Evolutionary conservation across 805 yeast species (phyloP).

Genomic region (Ogataea glucozyma): DNA sequence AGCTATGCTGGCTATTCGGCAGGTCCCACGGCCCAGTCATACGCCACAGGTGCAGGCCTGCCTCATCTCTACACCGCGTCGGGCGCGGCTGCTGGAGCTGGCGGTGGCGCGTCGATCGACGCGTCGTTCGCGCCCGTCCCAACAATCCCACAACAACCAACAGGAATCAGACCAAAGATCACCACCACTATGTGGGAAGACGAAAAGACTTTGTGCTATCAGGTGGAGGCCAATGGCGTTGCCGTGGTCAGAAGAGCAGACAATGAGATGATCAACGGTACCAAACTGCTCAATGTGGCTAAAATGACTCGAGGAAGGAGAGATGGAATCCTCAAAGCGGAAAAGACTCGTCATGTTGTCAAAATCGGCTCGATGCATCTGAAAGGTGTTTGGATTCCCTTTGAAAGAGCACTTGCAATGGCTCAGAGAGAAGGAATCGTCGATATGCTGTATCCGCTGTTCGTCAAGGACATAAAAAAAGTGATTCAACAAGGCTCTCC

Average conservation of each 20-base stretch:
- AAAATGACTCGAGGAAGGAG: slow-evolving; percentile 74
- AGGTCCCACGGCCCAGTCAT: slow-evolving; percentile 12
- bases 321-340: slow-evolving; percentile 68
- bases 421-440: slow-evolving; percentile 69
- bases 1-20: slow-evolving; percentile 18
- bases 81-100: slow-evolving; percentile 5
- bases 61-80: slow-evolving; percentile 17
- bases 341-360: slow-evolving; percentile 67
- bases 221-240: slow-evolving; percentile 68
- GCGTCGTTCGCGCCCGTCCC: slow-evolving; percentile 27
- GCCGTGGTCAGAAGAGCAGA: slow-evolving; percentile 70
- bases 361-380: slow-evolving; percentile 76
- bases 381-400: slow-evolving; percentile 77
- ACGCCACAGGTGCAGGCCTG: slow-evolving; percentile 17
- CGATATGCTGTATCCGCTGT: slow-evolving; percentile 56
- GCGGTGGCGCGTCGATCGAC: no score
- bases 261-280: slow-evolving; percentile 72
- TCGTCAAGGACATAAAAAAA: slow-evolving; percentile 64
- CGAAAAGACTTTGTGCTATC: slow-evolving; percentile 69
- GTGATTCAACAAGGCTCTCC: slow-evolving; percentile 42
- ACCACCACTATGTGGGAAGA: slow-evolving; percentile 80
- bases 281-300: slow-evolving; percentile 66
- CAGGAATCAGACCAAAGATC: slow-evolving; percentile 42
- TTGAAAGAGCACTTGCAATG: slow-evolving; percentile 67
- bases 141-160: no score